Base-by-base conservation (phyloP, 2,329 filamentous ascomycete genomes). In the Colletotrichum orchidophilum region DNA sequence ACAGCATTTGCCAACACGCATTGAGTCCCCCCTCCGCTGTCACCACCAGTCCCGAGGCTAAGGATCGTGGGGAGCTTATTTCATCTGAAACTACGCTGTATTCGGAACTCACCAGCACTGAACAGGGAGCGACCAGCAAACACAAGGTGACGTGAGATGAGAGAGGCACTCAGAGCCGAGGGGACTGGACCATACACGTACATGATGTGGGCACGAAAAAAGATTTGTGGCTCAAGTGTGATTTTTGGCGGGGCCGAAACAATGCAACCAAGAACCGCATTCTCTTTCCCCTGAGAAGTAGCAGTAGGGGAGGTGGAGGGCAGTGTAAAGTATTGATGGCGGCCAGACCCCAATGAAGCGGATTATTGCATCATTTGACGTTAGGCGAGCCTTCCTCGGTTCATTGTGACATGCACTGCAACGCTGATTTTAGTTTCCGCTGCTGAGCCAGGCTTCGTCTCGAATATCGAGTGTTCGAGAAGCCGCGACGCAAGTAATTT, bases 211-310 rank as follows among this genome's bases (percentile, higher is more conserved):
- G 57, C 27, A 61, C 46, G 18, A 29, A 61, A 21, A 57, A 5
- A n/a, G 18, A n/a, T 46, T 46, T 21, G 39, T 21, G 18, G 39
- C 5, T 46, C 21, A 13, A 31, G 26, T 26, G 18, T 53, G 26
- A 46, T 26, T 31, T 42, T 52, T 31, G 26, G 42, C 52, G 42
- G 66, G 52, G 39, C 60, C 46, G 29, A 33, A 24, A 27, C 46
- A 59, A 58, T 59, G 66, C 53, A 64, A 53, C 66, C 29, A 58
- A 8, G 53, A 69, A 52, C 33, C 26, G 6, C 29, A 26, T 18
- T 60, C 9, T 35, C 61, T 61, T 42, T 35, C 54, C 66, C 53
- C 46, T 57, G 53, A 57, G 54, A 31, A 21, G 54, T 26, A 35
- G 31, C 31, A 39, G 24, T 26, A 33, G n/a, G 27, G 54, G 31